Conservation (phyloP, 2,329 filamentous ascomycete genomes). For the Penicillium hesseltinei region DNA sequence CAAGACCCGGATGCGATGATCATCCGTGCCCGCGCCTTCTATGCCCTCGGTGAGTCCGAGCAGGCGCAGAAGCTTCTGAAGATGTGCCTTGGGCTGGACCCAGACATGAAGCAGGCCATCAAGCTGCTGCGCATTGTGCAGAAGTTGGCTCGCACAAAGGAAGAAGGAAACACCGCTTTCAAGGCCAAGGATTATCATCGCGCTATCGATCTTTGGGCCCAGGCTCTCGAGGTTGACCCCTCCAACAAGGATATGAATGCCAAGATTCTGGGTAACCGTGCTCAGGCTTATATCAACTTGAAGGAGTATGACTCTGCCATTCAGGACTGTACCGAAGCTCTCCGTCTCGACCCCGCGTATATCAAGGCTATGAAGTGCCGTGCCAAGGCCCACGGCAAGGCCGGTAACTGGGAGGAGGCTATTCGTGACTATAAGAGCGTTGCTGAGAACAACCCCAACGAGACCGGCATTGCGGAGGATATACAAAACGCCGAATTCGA, state of each 20-base stretch:
- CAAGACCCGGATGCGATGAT: conserved; percentile 93
- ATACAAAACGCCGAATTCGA: conserved; percentile 88
- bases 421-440: conserved; percentile 85
- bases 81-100: conserved; percentile 84
- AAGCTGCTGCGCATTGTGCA: conserved; percentile 87
- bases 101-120: conserved; percentile 83
- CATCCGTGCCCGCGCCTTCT: conserved; percentile 80
- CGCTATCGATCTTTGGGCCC: conserved; percentile 80
- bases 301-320: conserved; percentile 83
- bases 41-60: conserved; percentile 89
- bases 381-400: conserved; percentile 81
- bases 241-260: conserved; percentile 88
- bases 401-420: conserved; percentile 88
- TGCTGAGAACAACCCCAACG: conserved; percentile 76
- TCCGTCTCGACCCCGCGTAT: conserved; percentile 80
- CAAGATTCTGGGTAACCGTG: conserved; percentile 91
- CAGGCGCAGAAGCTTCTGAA: conserved; percentile 92
- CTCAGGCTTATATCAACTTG: conserved; percentile 73
- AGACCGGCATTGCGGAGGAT: conserved; percentile 77
- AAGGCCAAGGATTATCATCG: conserved; percentile 77
- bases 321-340: conserved; percentile 78
- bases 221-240: conserved; percentile 81
- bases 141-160: conserved; percentile 89
- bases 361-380: conserved; percentile 90
- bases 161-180: conserved; percentile 87